A percentile compares a stretch with the other conserved stretches of the same genome.
Evolutionary conservation across 2,329 filamentous ascomycete species (phyloP).

Genomic region (Calonectria henricotiae): DNA sequence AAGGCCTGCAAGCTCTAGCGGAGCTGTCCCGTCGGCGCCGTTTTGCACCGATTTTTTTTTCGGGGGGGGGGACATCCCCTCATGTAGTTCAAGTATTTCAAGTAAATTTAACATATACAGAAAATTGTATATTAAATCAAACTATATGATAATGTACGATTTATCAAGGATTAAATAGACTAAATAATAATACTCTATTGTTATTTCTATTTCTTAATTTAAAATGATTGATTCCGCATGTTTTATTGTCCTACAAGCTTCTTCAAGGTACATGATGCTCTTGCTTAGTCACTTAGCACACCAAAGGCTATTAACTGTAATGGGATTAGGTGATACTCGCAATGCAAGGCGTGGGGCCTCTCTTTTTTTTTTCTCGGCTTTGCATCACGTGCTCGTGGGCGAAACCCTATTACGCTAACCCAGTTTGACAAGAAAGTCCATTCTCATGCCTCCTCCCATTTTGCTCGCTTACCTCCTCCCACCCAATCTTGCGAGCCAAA

Average conservation of each 20-base stretch:
- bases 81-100: background rate
- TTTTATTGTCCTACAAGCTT: background rate
- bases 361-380: background rate
- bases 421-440: constrained; percentile 56
- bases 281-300: background rate
- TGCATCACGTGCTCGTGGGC: constrained; percentile 58
- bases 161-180: background rate
- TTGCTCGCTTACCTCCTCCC: constrained; percentile 61
- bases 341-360: no score
- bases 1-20: constrained; percentile 1
- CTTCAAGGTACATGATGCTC: background rate
- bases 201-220: background rate
- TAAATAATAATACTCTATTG: background rate
- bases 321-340: background rate
- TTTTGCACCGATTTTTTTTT: constrained; percentile 41
- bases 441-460: constrained; percentile 44
- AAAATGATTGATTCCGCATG: background rate
- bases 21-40: constrained; percentile 37
- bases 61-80: constrained; percentile 47
- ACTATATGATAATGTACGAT: background rate
- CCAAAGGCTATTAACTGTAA: background rate
- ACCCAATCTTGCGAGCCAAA: constrained; percentile 68
- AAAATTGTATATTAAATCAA: background rate
- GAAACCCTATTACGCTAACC: constrained; percentile 61
- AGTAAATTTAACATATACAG: background rate